Conservation (phyloP, 2,329 filamentous ascomycete species). For the Ophiobolus disseminans region DNA sequence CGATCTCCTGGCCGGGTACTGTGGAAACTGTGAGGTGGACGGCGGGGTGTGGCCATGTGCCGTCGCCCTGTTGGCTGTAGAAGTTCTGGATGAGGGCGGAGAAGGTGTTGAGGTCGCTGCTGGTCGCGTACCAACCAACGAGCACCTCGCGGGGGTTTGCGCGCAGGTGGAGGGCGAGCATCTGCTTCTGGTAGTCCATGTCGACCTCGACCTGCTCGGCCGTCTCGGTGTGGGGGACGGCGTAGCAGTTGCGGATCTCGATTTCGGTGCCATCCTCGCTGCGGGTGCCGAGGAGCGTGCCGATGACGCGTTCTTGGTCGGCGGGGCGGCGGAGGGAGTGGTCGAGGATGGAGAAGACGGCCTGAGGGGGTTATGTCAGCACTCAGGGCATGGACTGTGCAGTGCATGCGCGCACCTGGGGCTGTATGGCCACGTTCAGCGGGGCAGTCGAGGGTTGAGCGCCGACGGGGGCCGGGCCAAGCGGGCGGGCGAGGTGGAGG, state of each 20-base stretch:
- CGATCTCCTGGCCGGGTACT: conserved; percentile 84
- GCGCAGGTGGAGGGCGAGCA: conserved; percentile 93
- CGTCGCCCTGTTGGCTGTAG: conserved; percentile 95
- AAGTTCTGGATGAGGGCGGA: conserved; percentile 99
- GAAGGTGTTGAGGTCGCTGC: conserved; percentile 96
- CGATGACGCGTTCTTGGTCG: conserved; percentile 94
- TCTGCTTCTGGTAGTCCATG: conserved; percentile 99
- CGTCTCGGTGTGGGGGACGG: conserved; percentile 97
- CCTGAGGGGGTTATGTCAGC: conserved; percentile 48
- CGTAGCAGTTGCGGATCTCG: conserved; percentile 95
- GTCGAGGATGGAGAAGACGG: conserved; percentile 75
- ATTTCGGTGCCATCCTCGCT: conserved; percentile 97
- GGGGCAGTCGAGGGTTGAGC: conserved; percentile 87
- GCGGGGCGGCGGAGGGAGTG: conserved; percentile 91
- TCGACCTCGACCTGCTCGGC: conserved; percentile 99
- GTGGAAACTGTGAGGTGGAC: conserved; percentile 96
- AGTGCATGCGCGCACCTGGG: conserved; percentile 71
- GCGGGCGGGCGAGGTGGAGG: conserved; percentile 90
- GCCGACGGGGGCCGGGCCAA: conserved; percentile 80
- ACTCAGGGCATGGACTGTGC: conserved; percentile 3
- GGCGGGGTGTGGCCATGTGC: conserved; percentile 96
- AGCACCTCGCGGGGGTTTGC: conserved; percentile 92
- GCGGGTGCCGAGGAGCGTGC: conserved; percentile 88
- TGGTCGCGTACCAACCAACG: conserved; percentile 98
- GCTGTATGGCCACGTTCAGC: conserved; percentile 92